A percentile compares a stretch with the other conserved stretches of the same genome.
Evolutionary conservation across 805 yeast genomes (phyloP).

Genomic region (Cyberlindnera galapagoensis): DNA sequence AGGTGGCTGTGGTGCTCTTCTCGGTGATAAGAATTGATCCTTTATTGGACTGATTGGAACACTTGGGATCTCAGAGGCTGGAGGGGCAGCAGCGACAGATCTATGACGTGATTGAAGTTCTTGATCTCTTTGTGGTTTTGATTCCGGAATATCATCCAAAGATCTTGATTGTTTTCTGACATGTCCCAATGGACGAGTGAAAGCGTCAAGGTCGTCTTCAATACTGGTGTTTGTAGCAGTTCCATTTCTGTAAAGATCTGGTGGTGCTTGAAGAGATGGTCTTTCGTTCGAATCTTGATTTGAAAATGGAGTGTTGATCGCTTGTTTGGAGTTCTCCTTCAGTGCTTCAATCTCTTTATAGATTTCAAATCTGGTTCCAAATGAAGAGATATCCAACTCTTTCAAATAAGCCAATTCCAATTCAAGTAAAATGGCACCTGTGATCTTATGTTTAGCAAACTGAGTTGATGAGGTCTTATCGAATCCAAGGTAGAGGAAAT

Average conservation of each 20-base stretch:
- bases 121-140: slow-evolving; percentile 7
- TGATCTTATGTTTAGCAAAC: slow-evolving; percentile 81
- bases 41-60: slow-evolving; percentile 12
- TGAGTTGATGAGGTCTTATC: slow-evolving; percentile 69
- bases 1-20: slow-evolving; percentile 71
- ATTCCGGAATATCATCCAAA: slow-evolving; percentile 35
- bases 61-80: slow-evolving; percentile 15
- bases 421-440: slow-evolving; percentile 80
- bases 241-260: slow-evolving; percentile 10
- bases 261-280: slow-evolving; percentile 12
- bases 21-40: slow-evolving; percentile 51
- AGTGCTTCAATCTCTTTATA: slow-evolving; percentile 80
- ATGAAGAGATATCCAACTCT: slow-evolving; percentile 85
- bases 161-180: slow-evolving; percentile 46
- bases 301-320: not conserved
- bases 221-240: slow-evolving; percentile 1
- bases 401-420: slow-evolving; percentile 81
- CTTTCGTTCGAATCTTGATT: slow-evolving; percentile 10
- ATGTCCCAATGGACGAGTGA: slow-evolving; percentile 30
- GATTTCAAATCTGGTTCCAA: slow-evolving; percentile 93
- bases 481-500: slow-evolving; percentile 68
- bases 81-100: slow-evolving; percentile 6
- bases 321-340: slow-evolving; percentile 21
- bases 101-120: no score
- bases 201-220: slow-evolving; percentile 13